phyloP scores from a whole-genome alignment of 2,329 filamentous ascomycete species.

The Aureobasidium sp. region DNA sequence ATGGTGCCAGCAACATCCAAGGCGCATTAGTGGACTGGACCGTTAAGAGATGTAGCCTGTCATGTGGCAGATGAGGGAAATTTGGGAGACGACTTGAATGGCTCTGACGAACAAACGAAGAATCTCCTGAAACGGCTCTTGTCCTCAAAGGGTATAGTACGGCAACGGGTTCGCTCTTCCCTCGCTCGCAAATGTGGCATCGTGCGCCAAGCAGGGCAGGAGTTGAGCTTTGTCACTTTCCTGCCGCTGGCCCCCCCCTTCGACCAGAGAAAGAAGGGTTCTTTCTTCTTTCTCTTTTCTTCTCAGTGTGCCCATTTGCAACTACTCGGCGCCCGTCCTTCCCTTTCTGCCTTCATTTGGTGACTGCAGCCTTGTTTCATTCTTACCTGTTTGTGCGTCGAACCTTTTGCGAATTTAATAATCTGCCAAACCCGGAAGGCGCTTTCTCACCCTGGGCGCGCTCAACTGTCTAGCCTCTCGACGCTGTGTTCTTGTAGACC shows the following conservation, averaged over 20 bases:
- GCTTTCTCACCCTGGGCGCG: not conserved
- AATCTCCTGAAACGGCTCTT: not conserved
- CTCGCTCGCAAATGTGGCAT: not conserved
- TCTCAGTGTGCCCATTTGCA: slow-evolving; percentile 3
- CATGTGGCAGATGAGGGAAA: not conserved
- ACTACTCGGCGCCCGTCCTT: slow-evolving; percentile 4
- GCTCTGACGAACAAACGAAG: slow-evolving; percentile 3
- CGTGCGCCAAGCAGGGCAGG: not conserved
- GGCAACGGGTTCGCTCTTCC: not conserved
- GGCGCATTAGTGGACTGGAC: not conserved
- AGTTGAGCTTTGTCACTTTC: slow-evolving; percentile 2
- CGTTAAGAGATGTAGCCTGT: not conserved
- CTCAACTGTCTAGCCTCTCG: not conserved
- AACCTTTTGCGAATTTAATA: not conserved
- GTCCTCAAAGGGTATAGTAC: not conserved
- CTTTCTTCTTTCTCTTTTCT: slow-evolving; percentile 7
- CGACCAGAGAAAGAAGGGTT: not conserved
- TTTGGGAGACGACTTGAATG: not conserved
- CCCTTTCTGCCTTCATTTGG: slow-evolving; percentile 9
- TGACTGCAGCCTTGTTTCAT: slow-evolving; percentile 11
- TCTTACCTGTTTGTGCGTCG: slow-evolving; percentile 5
- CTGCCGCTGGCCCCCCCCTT: not conserved
- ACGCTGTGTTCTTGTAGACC: slow-evolving; percentile 8
- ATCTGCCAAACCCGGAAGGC: not conserved
- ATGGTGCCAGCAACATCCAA: not conserved